Evolutionary conservation across 208 protist species (phyloP), one percentile per base, ranked within the genome.

Genomic region (Crithidia sp.): DNA sequence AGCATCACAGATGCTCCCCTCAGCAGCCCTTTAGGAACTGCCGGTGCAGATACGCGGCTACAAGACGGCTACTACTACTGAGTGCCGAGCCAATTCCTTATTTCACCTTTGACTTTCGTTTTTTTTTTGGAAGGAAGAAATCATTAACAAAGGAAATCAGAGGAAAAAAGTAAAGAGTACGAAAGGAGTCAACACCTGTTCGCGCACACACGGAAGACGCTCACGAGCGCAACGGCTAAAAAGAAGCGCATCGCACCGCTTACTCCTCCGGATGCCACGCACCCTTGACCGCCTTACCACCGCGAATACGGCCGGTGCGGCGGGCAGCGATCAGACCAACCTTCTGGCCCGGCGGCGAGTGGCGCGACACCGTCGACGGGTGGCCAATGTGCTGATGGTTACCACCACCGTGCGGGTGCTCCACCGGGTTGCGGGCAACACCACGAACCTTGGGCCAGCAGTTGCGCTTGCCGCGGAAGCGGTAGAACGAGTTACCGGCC

Each of bases 331-430:
- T 99, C 65, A 99, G 96, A 96, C 99, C 99, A 79, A 98, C 91
- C 91, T 99, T 99, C 78, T 97, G 93, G 89, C 99, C 99, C 66
- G 98, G 88, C 56, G 98, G 91, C 14, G 84, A 76, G 79, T 96
- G 59, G 88, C 89, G 81, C 90, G 89, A 96, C 36, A 98, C 91
- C 64, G 97, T 98, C 14, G 94, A 97, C 45, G 98, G 92, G 79
- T 99, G 90, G 88, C 99, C 99, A 92, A 99, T 98, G 89, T 99
- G 99, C 97, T 99, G 98, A 94, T 99, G 99, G 87, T 99, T 99
- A 99, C 99, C 99, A 98, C 99, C 99, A 97, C 99, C 99, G 85
- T 99, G 98, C 44, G 99, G 99, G 88, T 99, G 99, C 90, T 98
- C 98, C 50, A 98, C 95, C 37, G 97, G 96, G 94, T 99, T 99